Evolutionary conservation across 768 basidiomycete species (phyloP).

Genomic region (Hydnum rufescens): DNA sequence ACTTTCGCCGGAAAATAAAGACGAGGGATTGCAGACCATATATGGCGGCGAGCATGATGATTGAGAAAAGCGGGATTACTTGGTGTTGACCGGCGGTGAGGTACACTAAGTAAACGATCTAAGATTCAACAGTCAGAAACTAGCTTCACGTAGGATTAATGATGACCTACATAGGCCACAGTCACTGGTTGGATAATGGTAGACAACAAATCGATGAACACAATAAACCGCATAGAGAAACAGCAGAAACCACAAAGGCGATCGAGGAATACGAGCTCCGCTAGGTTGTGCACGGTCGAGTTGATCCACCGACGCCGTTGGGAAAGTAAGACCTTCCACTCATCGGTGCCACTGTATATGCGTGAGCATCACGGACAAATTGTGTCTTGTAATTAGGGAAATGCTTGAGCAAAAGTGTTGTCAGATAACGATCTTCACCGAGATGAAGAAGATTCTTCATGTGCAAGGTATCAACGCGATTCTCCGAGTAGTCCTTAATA

Average conservation of each 20-base stretch:
- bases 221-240: conserved; percentile 97
- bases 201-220: conserved; percentile 88
- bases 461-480: conserved; percentile 89
- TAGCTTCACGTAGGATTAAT: not conserved
- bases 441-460: conserved; percentile 97
- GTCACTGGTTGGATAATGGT: conserved; percentile 72
- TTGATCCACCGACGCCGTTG: conserved; percentile 99
- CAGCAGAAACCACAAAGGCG: conserved; percentile 93
- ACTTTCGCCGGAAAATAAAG: conserved; percentile 81
- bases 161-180: conserved; percentile 66
- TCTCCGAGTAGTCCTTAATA: conserved; percentile 85
- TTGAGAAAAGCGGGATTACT: conserved; percentile 56
- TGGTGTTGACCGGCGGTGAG: conserved; percentile 46
- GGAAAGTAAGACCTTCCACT: conserved; percentile 82
- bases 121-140: conserved; percentile 3
- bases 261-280: conserved; percentile 79
- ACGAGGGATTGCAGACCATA: conserved; percentile 89
- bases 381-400: conserved; percentile 90
- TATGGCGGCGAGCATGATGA: conserved; percentile 83
- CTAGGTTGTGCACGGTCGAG: conserved; percentile 93
- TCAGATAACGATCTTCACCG: conserved; percentile 97
- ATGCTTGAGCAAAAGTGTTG: conserved; percentile 86
- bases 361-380: conserved; percentile 86
- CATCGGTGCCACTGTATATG: conserved; percentile 91
- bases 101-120: conserved; percentile 82